phyloP scores from a whole-genome alignment of 768 basidiomycete species.

The Lentinula aciculospora region DNA sequence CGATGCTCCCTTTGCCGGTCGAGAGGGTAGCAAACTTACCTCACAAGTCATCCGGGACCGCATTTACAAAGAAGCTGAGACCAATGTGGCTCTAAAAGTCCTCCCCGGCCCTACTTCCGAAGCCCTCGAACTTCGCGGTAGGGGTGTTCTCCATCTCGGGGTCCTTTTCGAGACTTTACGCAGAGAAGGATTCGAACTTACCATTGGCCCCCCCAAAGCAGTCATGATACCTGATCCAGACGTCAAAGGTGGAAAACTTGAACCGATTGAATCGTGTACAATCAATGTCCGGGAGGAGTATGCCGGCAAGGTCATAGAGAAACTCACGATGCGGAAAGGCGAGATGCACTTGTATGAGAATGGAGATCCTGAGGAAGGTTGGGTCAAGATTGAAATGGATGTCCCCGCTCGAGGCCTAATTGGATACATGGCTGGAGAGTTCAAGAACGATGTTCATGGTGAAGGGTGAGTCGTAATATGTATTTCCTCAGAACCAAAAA shows the following conservation, averaged over 20 bases:
- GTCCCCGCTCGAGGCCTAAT: conserved; percentile 43
- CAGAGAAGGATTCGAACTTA: conserved; percentile 43
- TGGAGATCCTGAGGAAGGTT: conserved; percentile 33
- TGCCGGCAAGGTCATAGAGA: conserved; percentile 42
- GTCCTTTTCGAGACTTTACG: conserved; percentile 45
- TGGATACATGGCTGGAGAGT: conserved; percentile 48
- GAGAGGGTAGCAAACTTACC: conserved; percentile 43
- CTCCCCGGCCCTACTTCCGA: conserved; percentile 45
- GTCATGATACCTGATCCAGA: conserved; percentile 40
- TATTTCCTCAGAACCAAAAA: not conserved
- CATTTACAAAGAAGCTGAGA: conserved; percentile 43
- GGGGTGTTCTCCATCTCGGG: conserved; percentile 46
- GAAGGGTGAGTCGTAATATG: conserved; percentile 29
- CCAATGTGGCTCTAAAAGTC: conserved; percentile 45
- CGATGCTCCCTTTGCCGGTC: conserved; percentile 40
- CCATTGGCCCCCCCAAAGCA: conserved; percentile 43
- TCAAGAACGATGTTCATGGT: conserved; percentile 46
- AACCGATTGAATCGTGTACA: conserved; percentile 43
- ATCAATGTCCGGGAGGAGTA: conserved; percentile 41
- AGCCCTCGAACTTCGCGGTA: conserved; percentile 41
- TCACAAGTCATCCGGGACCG: conserved; percentile 43
- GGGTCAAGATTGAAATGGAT: conserved; percentile 41
- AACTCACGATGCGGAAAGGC: conserved; percentile 44
- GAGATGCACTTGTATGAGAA: conserved; percentile 41
- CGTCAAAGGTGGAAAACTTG: conserved; percentile 25